Evolutionary conservation across 805 yeast genomes (phyloP), one percentile per base, ranked within the genome.

Genomic region (Suhomyces canberraensis): DNA sequence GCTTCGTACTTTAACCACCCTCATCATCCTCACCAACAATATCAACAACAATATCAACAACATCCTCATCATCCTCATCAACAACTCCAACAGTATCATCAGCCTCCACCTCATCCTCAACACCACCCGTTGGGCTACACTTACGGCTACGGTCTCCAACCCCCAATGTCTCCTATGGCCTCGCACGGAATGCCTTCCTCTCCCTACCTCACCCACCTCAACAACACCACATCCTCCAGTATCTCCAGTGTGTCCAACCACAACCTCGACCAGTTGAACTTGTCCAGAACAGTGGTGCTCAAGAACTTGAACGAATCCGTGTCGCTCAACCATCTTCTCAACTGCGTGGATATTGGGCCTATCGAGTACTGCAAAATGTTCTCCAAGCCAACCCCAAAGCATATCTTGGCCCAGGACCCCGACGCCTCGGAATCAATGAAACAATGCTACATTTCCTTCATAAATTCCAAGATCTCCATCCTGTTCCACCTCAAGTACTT

Each of bases 291-390:
- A 2, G 52, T 68, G 6, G 50, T 64, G 19, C 36, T 68, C 16
- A 54, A 49, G 31, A 57, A 65, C 40, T 41, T 68, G 20, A 39
- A 47, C 26, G 44, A 48, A 7, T 48, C 47, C 14, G 37, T 66
- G 17, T 33, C 56, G 1, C 41, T 66, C 20, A 45, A 51, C 9
- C 60, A 64, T 15, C 52, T 75, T 13, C 53, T 78, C 29, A 69
- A 75, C 31, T 56, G 61, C 21, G 65, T 81, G 8, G 75, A 74
- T 29, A 68, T 54, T 51, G 86, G 84, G 3, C 84, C 86, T 1
- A 68, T 82, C 24, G 89, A 82, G 53, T 75, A 75, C 47, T 68
- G 78, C 42, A 68, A 71, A 37, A 52, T 75, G 39, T 54, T 66
- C 39, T 49, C 60, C 13, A 57, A 49, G 26, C 52, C 56, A 11